Evolutionary conservation across 257 asterid genomes (phyloP).

Genomic region (Lavandula angustifolia): DNA sequence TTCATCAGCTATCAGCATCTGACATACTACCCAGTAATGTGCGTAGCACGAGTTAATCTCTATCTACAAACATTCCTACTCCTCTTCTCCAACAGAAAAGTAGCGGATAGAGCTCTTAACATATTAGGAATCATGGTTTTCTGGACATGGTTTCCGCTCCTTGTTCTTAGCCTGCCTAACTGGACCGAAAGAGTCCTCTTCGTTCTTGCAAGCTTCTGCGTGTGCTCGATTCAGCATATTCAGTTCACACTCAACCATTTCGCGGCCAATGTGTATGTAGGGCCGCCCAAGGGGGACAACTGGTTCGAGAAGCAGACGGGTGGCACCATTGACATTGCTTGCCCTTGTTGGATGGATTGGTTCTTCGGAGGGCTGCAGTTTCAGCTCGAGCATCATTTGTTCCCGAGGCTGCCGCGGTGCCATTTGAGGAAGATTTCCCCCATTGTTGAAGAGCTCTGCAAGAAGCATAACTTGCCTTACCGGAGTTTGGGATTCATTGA

Average conservation of each 20-base stretch:
- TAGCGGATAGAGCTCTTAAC: conserved; percentile 46
- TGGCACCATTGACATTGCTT: conserved; percentile 48
- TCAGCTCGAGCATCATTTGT: conserved; percentile 42
- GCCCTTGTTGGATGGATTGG: conserved; percentile 49
- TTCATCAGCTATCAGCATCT: conserved; percentile 46
- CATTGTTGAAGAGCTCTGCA: conserved; percentile 32
- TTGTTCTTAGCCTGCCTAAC: conserved; percentile 39
- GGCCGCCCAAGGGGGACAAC: conserved; percentile 44
- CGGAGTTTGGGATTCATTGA: conserved; percentile 38
- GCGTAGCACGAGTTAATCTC: conserved; percentile 43
- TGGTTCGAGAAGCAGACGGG: conserved; percentile 51
- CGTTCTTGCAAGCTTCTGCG: conserved; percentile 40
- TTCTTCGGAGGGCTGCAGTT: conserved; percentile 43
- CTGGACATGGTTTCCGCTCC: conserved; percentile 52
- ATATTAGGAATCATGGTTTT: conserved; percentile 42
- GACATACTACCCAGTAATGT: conserved; percentile 46
- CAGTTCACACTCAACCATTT: conserved; percentile 54
- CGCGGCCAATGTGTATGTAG: conserved; percentile 44
- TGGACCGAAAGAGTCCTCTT: conserved; percentile 47
- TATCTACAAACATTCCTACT: conserved; percentile 47
- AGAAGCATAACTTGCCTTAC: conserved; percentile 44
- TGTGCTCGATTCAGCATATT: conserved; percentile 42
- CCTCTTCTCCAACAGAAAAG: conserved; percentile 34
- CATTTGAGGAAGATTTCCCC: conserved; percentile 42
- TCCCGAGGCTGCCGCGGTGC: conserved; percentile 42